Evolutionary conservation across 2,329 filamentous ascomycete genomes (phyloP), one percentile per base, ranked within the genome.

Genomic region (Ophiostoma ips): DNA sequence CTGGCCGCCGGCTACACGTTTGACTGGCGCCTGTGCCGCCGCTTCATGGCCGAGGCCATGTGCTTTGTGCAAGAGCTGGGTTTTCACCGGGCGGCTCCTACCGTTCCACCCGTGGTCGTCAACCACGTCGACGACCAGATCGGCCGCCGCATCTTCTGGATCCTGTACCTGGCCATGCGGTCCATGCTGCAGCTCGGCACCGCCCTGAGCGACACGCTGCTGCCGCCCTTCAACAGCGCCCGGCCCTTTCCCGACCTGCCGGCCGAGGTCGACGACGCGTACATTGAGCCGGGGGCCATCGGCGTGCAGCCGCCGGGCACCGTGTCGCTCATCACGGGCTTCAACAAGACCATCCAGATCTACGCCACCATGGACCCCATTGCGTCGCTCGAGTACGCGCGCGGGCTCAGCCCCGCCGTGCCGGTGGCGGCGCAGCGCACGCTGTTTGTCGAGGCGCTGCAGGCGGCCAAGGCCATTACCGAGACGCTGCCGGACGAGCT

Each of bases 101-200:
- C 48, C 0, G 38, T 13, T 0, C 5, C 7, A 11, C 44, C 65
- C 69, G 40, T 41, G 19, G 21, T 21, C 13, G 35, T 52, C 67
- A 81, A 86, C 57, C 81, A 83, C 46, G 75, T 88, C 48, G 80
- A 81, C 59, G 78, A 82, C 58, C 82, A 88, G 63, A 75, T 85
- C 44, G 79, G 83, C 44, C 83, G 84, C 61, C 77, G 84, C 55
- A 81, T 94, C 37, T 95, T 94, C 63, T 95, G 88, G 81, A 82
- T 85, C 19, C 73, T 88, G 57, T 79, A 92, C 54, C 77, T 88
- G 5, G 82, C 82, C 33, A 76, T 86, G 53, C 75, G 81, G 54
- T 85, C 86, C 0, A 78, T 94, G 63, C 77, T 84, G 50, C 87
- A 94, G 61, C 68, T 92, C 16, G 87, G 86, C 33, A 77, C 78